Conservation (phyloP, 1,284 basidiomycete genomes). For the Irpex sp. region DNA sequence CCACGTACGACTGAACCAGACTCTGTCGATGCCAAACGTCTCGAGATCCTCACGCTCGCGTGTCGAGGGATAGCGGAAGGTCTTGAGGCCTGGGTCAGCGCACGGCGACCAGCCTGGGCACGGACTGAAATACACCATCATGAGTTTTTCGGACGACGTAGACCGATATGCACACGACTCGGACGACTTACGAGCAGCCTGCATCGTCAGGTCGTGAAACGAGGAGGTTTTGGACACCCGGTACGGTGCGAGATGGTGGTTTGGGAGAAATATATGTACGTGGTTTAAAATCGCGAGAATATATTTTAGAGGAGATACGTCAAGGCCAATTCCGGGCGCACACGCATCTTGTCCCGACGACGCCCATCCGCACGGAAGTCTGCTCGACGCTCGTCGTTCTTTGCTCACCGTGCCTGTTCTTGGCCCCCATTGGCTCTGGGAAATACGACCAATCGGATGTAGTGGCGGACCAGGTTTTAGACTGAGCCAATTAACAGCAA, state of each 20-base stretch:
- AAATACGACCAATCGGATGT: no score
- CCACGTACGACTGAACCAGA: conserved; percentile 6
- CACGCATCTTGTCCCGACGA: conserved; percentile 5
- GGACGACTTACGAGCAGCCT: conserved; percentile 3
- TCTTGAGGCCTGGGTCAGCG: conserved; percentile 2
- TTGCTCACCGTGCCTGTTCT: no score
- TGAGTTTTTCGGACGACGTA: no score
- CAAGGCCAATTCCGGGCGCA: background rate
- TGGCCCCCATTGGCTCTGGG: no score
- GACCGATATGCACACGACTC: background rate
- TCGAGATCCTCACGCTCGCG: conserved; percentile 7
- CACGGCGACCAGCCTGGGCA: conserved; percentile 11
- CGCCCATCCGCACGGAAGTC: background rate
- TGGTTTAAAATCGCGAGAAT: background rate
- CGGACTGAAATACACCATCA: conserved; percentile 1
- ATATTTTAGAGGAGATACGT: background rate
- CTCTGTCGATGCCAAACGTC: conserved; percentile 13
- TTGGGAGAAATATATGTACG: background rate
- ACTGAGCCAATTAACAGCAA: no score
- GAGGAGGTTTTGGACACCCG: background rate
- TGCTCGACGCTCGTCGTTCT: no score
- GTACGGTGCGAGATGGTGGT: background rate
- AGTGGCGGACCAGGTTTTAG: no score
- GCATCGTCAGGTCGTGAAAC: background rate
- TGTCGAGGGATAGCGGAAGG: conserved; percentile 2